Base-by-base conservation (phyloP, 352 stramenopile species). In the Globisporangium paddicum region DNA sequence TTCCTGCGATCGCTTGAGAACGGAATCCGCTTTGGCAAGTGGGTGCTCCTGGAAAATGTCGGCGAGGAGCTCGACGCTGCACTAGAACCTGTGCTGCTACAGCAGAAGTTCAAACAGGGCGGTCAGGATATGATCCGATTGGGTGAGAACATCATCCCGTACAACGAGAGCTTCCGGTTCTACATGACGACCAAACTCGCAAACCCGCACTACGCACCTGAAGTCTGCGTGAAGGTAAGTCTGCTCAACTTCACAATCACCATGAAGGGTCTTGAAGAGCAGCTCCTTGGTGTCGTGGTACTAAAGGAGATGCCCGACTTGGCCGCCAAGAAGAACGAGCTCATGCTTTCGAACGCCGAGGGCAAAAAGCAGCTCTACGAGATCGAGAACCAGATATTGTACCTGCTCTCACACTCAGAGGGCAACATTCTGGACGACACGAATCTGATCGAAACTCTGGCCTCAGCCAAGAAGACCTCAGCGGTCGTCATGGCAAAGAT, bases 161-260 rank as follows among this genome's bases (percentile, higher is more conserved):
- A 97, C 66, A 96, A 96, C 69, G 77, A 96, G 32, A 75, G 67
- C 37, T 97, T 97, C 64, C 72, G 80, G 19, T 96, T 97, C 46
- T 96, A 90, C 73, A 90, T 97, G 73, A 97, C 90, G 11, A 97
- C 90, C 1, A 97, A 97, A 63, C 71, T 97, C 18, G 77, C 89
- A 2, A 97, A 97, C 55, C 90, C 90, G n/a, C 88, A 97, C 57
- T 97, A 97, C 44, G 77, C 88, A 0, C 90, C 90, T 0, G 90
- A 97, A 67, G 79, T 96, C 0, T 94, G 88, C 37, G 89, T 97
- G 30, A 97, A 98, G 71, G 91, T 98, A 34, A 94, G 79, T 66
- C 32, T 98, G 19, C 64, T 97, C 2, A 97, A 98, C 62, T 98
- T 98, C 60, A 97, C 90, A 0, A 96, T 97, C 67, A 98, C 89